Evolutionary conservation across 1,284 basidiomycete species (phyloP), one percentile per base, ranked within the genome.

Genomic region (Phellinidium pouzarii): DNA sequence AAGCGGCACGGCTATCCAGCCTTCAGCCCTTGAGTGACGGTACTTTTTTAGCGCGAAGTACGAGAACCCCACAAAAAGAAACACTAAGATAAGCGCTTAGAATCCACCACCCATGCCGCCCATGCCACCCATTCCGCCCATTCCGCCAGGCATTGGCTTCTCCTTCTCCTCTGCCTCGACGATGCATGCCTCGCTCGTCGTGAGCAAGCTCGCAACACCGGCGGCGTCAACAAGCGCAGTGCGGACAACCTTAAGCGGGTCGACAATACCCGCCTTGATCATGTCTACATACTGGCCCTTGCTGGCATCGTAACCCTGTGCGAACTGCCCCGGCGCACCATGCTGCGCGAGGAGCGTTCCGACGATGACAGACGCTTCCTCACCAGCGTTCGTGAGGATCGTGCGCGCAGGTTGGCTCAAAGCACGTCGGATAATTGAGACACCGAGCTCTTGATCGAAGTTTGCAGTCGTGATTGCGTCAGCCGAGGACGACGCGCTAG

Each of bases 361-460:
- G 47, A 97, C 91, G 54, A 98, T 91, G 48, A 99, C 94, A 55
- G 83, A 84, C 2, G 91, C 80, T 71, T 98, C 95, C 72, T 97
- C 94, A 46, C 94, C 95, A 5, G 95, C 94, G 68, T 99, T 98
- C 67, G 81, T 81, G 59, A 95, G 80, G 68, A 99, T 99, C 14
- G 89, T 91, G 54, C 93, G 87, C 17, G 88, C 79, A 8, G 91
- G 91, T 59, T 86, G 79, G 37, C 84, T 84, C 54, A 99, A 74
- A 22, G 94, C 94, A 22, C 89, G 83, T 52, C 86, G 83, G 71
- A 98, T 92, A 71, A 98, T 97, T 56, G 84, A 82, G 38, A 99
- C 91, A 66, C 95, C 95, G 52, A 98, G 87, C 66, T 94, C 87
- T 68, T 98, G 94, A 76, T 99, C 95, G 68, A 98, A 98, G 90